phyloP scores from a whole-genome alignment of 805 yeast species.

The Sugiyamaella floridensis region DNA sequence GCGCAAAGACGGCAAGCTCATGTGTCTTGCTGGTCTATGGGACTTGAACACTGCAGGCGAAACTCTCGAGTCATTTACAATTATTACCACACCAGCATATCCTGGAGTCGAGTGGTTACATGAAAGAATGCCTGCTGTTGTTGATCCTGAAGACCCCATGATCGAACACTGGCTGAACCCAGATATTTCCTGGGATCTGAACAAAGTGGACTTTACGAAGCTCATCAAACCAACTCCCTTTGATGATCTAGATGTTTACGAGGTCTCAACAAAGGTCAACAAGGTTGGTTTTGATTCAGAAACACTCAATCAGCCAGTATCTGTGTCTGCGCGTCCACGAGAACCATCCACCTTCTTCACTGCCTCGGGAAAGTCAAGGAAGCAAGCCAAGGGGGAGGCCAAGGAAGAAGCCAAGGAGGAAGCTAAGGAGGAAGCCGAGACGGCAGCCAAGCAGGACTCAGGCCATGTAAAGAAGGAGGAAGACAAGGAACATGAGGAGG shows the following conservation, averaged over 20 bases:
- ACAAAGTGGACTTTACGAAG: slow-evolving; percentile 33
- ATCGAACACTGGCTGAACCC: slow-evolving; percentile 63
- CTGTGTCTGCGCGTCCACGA: not conserved
- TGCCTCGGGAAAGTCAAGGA: not conserved
- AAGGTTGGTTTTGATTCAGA: slow-evolving; percentile 44
- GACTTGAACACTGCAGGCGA: slow-evolving; percentile 21
- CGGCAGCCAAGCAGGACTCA: not conserved
- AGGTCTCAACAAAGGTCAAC: slow-evolving; percentile 60
- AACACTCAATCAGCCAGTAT: slow-evolving; percentile 32
- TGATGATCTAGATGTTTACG: slow-evolving; percentile 42
- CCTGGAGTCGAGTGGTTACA: slow-evolving; percentile 62
- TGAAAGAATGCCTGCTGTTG: slow-evolving; percentile 66
- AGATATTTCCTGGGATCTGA: slow-evolving; percentile 11
- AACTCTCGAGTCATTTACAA: slow-evolving; percentile 47
- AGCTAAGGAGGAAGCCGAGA: not conserved
- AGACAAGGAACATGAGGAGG: not conserved
- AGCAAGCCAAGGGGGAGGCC: not conserved
- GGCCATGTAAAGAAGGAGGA: not conserved
- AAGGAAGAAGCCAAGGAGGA: not conserved
- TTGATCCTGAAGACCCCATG: slow-evolving; percentile 45
- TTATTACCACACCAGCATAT: slow-evolving; percentile 69
- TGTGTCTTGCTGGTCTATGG: slow-evolving; percentile 63
- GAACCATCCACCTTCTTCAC: slow-evolving; percentile 5
- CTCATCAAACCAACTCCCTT: slow-evolving; percentile 36
- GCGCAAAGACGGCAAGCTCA: slow-evolving; percentile 43